Evolutionary conservation across 1,284 basidiomycete species (phyloP), one percentile per base, ranked within the genome.

Genomic region (Anthracocystis walkeri): DNA sequence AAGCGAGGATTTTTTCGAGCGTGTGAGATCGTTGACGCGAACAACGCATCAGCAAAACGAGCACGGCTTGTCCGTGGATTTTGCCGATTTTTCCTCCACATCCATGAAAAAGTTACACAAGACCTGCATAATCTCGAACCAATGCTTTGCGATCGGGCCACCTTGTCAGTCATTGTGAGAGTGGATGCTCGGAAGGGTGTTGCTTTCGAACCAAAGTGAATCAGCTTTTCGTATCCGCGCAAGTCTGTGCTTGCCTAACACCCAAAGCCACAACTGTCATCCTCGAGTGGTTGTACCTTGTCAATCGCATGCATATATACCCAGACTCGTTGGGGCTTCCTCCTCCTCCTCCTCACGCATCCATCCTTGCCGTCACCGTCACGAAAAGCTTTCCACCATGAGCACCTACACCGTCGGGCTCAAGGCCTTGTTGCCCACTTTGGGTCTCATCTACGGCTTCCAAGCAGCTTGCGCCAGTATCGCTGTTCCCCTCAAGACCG

Each of bases 401-500:
- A 79, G 67, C 56, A 63, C 63, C n/a, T 79, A 70, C 40, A 73
- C 67, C 8, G 72, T 72, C 16, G 77, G 77, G 18, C 71, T 80
- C 51, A 77, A 68, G 59, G 61, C 70, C 27, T 59, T 78, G 20
- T 54, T 78, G 18, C 78, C 78, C 14, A 80, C 78, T 1, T 29
- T 81, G 12, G 80, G 73, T 23, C 58, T 82, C 51, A 77, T 79
- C 65, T 82, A 75, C 54, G 77, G 71, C 46, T 73, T 80, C 62
- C 79, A 80, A 48, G 77, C 76, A 23, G 67, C 70, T 8, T 78
- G 78, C 31, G 79, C 71, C 16, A 42, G 58, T 7, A 51, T 80
- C 45, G 74, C 71, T 14, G 71, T 80, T 14, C 73, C 74, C 2
- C 57, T 71, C 57, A 78, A 78, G 67, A 78, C 79, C 16, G 77